Evolutionary conservation across 2,329 filamentous ascomycete species (phyloP), one percentile per base, ranked within the genome.

Genomic region (Waltergamsia citrina): DNA sequence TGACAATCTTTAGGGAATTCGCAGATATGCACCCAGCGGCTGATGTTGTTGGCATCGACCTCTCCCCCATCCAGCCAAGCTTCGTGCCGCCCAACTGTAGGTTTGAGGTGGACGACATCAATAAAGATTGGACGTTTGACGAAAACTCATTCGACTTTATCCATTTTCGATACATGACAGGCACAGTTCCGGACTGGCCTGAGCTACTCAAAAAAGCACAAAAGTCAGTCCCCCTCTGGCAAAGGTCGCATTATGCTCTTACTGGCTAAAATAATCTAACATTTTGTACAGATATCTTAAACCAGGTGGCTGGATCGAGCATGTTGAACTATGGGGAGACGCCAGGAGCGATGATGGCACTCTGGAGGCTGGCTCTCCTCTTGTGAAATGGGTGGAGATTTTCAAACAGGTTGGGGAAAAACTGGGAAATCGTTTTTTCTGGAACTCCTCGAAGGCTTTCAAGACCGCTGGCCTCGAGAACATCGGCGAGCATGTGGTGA

Each of bases 301-400:
- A 42, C 66, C 67, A 3, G 69, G 69, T 9, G 69, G 64, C n/a
- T 74, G 68, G 68, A 59, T 71, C 29, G 69, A 74, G 43, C 50
- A 71, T 23, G 67, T 72, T 44, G 69, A 73, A 46, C 65, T 71
- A 16, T 60, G 33, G 20, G 18, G 19, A 6, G 25, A 27, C 8
- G 32, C 38, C 3, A 41, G 39, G 10, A 43, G 33, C 6, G 53
- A 57, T 25, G 53, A 58, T 17, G 38, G 34, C 20, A 43, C 39
- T 10, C 28, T 47, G 10, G 23, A 20, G 2, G 22, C 32, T 0
- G 44, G 45, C 6, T 37, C 43, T 4, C 11, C 40, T 5, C 33
- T 53, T 12, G 28, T 36, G 14, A 36, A 36, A 3, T 56, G 49
- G 37, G 16, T 21, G 4, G 29, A 21, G 18, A 32, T 32, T 10